Percentiles rank a stretch among this genome's conserved stretches.
These are phyloP conservation scores for Lentinula sp. DNA, from an alignment of 768 basidiomycete genomes.

Conservation along the genomic window DNA sequence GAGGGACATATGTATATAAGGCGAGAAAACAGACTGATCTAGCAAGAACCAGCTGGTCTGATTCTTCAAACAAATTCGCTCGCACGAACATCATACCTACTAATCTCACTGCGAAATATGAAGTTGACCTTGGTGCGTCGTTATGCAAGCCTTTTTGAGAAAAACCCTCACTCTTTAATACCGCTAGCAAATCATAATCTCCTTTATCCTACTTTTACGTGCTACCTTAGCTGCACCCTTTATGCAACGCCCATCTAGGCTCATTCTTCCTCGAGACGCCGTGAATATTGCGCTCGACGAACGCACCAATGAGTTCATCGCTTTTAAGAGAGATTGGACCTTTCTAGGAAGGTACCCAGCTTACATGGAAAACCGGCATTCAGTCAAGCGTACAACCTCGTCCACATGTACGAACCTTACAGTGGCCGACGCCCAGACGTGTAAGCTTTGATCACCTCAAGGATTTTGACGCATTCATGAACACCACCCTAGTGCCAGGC, in stretches of 20 bases:
- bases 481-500: constrained; percentile 1
- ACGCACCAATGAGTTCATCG: neutral
- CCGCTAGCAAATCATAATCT: neutral
- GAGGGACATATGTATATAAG: neutral
- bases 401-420: neutral
- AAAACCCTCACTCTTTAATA: neutral
- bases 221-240: neutral
- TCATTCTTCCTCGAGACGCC: constrained; percentile 3
- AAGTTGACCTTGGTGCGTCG: neutral
- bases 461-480: neutral
- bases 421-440: neutral
- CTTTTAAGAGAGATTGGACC: constrained; percentile 2
- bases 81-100: neutral
- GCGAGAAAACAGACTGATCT: neutral
- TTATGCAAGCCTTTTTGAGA: neutral
- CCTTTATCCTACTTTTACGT: neutral
- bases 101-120: neutral
- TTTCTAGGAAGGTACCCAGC: constrained; percentile 1
- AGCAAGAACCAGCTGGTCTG: neutral
- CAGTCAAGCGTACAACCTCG: neutral
- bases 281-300: constrained; percentile 5
- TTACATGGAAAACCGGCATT: neutral
- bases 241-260: neutral
- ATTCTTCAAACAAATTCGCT: neutral
- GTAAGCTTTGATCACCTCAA: neutral